Evolutionary conservation across 164 flowering plant genomes (phyloP).

Genomic region (Vitis cinerea): DNA sequence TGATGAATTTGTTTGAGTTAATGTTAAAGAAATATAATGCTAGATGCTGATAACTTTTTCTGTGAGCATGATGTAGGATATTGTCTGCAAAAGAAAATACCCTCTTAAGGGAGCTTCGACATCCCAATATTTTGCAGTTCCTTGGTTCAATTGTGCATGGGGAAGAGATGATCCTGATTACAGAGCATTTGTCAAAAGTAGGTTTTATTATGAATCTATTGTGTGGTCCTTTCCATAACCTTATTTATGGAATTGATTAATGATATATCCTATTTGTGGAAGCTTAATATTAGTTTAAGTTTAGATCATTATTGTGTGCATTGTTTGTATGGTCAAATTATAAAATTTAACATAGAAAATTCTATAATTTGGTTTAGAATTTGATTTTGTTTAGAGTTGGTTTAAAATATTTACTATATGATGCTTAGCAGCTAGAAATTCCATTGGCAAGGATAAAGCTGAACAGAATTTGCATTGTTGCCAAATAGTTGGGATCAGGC

Average conservation of each 20-base stretch:
- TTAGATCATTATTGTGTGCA: too few relatives aligned
- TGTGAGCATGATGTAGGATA: slow-evolving; percentile 32
- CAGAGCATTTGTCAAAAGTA: slow-evolving; percentile 57
- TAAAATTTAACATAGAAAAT: too few relatives aligned
- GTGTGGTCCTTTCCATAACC: background rate
- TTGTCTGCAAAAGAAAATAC: slow-evolving; percentile 48
- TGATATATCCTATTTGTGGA: too few relatives aligned
- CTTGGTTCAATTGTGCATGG: slow-evolving; percentile 55
- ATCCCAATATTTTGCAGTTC: slow-evolving; percentile 70
- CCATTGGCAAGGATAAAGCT: too few relatives aligned
- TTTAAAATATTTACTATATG: too few relatives aligned
- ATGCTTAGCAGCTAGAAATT: too few relatives aligned
- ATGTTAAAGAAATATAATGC: background rate
- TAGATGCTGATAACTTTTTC: slow-evolving; percentile 5
- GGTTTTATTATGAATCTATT: background rate
- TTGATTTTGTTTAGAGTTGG: too few relatives aligned
- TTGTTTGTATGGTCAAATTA: too few relatives aligned
- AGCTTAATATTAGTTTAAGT: too few relatives aligned
- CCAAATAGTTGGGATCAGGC: too few relatives aligned
- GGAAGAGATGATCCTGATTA: slow-evolving; percentile 54
- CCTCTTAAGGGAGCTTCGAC: slow-evolving; percentile 49
- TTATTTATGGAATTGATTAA: background rate
- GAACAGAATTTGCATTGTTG: too few relatives aligned
- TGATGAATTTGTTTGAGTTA: background rate
- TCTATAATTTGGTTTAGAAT: too few relatives aligned